Base-by-base conservation (phyloP, 257 asterid species). In the Fraxinus americana region DNA sequence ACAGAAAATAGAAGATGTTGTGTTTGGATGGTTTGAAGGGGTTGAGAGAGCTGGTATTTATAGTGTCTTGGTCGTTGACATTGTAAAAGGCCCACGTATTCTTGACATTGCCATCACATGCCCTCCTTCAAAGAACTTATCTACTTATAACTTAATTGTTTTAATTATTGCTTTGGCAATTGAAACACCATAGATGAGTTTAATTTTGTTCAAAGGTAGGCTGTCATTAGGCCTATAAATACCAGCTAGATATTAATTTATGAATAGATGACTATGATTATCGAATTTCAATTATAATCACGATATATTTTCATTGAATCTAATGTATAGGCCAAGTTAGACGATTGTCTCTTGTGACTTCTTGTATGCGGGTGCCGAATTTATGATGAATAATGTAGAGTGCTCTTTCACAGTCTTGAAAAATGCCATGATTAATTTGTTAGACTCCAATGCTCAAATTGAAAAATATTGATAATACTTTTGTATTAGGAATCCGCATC, bases 41-140 rank as follows among this genome's bases (percentile, higher is more conserved):
- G 14, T 21, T 21, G 67, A 59, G 30, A 59, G 25, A 10, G 30
- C 67, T 21, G 13, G 13, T 6, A 59, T 21, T 59, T 59, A 59
- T 59, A 59, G 21, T 59, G 67, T n/a, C 29, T 59, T 59, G 67
- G 29, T 13, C 67, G 67, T 59, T 59, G 67, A 59, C 67, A 59
- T 59, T 21, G 67, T n/a, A 21, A 5, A 57, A 57, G 63, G 63
- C 27, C 63, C 25, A 54, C 65, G 27, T 54, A 43, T 12, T 43
- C 50, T 43, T 54, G 25, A 5, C 63, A 52, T 52, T 9, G 67
- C 67, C 67, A 59, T 59, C 67, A 21, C 67, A 21, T 59, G 67
- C 29, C 67, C 67, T 59, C 67, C 67, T 59, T 59, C 67, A 21
- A 21, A 19, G 27, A 6, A 54, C 27, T 54, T 19, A 54, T 54